phyloP scores from a whole-genome alignment of 768 basidiomycete genomes.

The Serendipita vermifera region DNA sequence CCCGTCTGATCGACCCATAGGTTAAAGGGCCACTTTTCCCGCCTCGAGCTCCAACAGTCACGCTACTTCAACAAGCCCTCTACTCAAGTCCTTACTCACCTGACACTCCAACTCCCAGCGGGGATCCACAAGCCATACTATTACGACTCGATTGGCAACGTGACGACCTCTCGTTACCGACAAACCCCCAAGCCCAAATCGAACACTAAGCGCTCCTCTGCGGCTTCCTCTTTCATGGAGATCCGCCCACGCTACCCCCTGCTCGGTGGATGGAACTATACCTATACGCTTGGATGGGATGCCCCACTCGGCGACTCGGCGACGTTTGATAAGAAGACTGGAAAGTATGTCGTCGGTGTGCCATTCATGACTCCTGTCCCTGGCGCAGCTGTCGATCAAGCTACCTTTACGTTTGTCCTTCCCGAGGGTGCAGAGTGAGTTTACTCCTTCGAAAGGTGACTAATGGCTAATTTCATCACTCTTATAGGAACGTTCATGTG shows the following conservation, averaged over 20 bases:
- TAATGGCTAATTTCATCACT: constrained; percentile 11
- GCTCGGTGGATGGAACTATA: constrained; percentile 95
- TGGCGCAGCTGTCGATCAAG: constrained; percentile 69
- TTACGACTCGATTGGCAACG: constrained; percentile 88
- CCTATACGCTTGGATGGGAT: constrained; percentile 89
- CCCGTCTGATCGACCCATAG: constrained; percentile 29
- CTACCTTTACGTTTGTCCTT: constrained; percentile 63
- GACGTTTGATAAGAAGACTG: constrained; percentile 46
- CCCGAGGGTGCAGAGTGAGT: constrained; percentile 89
- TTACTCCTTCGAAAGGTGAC: constrained; percentile 3
- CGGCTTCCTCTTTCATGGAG: constrained; percentile 52
- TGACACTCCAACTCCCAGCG: constrained; percentile 72
- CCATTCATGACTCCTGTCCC: constrained; percentile 77
- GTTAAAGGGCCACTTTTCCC: constrained; percentile 91
- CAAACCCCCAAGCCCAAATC: constrained; percentile 39
- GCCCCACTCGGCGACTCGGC: constrained; percentile 65
- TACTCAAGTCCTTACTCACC: constrained; percentile 54
- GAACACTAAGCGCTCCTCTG: constrained; percentile 4
- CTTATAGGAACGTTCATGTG: constrained; percentile 59
- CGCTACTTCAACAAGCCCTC: constrained; percentile 51
- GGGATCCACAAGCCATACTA: constrained; percentile 75
- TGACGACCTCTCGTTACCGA: constrained; percentile 84
- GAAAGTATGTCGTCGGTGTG: constrained; percentile 60
- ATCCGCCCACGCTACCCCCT: constrained; percentile 83
- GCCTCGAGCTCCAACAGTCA: constrained; percentile 73